Conservation (phyloP, 495 filamentous ascomycete genomes). For the Penicillium cosmopolitanum region DNA sequence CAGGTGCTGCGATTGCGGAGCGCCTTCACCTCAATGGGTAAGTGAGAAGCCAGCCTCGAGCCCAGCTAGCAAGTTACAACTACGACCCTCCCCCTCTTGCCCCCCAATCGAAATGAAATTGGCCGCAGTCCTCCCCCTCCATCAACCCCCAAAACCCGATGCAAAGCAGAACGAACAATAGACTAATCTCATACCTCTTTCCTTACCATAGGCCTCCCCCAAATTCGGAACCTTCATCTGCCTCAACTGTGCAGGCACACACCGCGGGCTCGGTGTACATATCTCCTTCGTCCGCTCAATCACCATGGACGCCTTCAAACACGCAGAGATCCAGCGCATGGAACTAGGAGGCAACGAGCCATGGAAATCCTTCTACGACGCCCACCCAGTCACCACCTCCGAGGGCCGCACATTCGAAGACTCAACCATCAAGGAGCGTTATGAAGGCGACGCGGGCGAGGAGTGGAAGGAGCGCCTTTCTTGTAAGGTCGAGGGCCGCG, state of each 20-base stretch:
- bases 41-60: slow-evolving; percentile 8
- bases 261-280: slow-evolving; percentile 93
- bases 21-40: slow-evolving; percentile 93
- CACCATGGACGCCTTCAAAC: slow-evolving; percentile 98
- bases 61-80: neutral
- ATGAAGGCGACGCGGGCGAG: slow-evolving; percentile 84
- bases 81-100: neutral
- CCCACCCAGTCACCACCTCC: slow-evolving; percentile 64
- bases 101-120: neutral
- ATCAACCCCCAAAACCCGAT: neutral
- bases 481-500: slow-evolving; percentile 80
- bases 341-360: slow-evolving; percentile 79
- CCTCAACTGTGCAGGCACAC: slow-evolving; percentile 90
- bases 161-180: too few relatives aligned
- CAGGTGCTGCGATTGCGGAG: slow-evolving; percentile 88
- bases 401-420: slow-evolving; percentile 69
- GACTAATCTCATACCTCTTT: neutral
- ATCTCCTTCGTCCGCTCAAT: slow-evolving; percentile 97
- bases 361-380: slow-evolving; percentile 85
- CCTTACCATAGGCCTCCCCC: slow-evolving; percentile 57
- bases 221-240: slow-evolving; percentile 94
- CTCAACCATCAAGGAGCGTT: slow-evolving; percentile 77
- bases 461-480: slow-evolving; percentile 93
- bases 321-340: slow-evolving; percentile 84
- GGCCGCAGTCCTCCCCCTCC: neutral